These are phyloP conservation scores for Emericellopsis cladophorae DNA, from an alignment of 2,329 filamentous ascomycete genomes.

Conservation along the genomic window DNA sequence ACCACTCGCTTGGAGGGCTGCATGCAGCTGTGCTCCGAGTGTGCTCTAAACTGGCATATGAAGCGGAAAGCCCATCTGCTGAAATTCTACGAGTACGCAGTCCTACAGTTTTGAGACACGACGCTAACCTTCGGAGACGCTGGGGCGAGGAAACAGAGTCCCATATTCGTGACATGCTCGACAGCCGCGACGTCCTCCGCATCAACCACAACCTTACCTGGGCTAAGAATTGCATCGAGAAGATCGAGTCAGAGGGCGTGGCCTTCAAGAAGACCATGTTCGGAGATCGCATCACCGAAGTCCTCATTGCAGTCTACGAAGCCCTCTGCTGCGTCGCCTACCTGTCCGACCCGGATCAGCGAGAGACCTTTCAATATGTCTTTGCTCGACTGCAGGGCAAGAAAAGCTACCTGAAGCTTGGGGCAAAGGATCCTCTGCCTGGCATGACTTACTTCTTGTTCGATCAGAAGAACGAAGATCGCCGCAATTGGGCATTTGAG, in stretches of 20 bases:
- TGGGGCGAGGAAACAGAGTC: conserved; percentile 37
- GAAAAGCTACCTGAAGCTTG: conserved; percentile 58
- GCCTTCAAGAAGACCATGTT: conserved; percentile 33
- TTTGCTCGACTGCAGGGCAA: conserved; percentile 64
- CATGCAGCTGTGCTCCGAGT: conserved; percentile 54
- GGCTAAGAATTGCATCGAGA: conserved; percentile 41
- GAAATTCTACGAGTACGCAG: conserved; percentile 43
- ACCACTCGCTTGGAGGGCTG: conserved; percentile 41
- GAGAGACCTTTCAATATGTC: conserved; percentile 61
- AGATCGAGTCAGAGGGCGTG: conserved; percentile 32
- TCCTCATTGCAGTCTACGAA: conserved; percentile 77
- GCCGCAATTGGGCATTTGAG: conserved; percentile 22
- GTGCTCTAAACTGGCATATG: conserved; percentile 63
- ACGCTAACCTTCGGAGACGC: conserved; percentile 16
- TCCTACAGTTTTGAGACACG: not conserved
- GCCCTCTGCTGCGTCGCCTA: conserved; percentile 75
- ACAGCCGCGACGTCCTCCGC: conserved; percentile 46
- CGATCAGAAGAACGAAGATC: conserved; percentile 42
- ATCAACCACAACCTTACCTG: conserved; percentile 47
- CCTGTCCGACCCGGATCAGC: conserved; percentile 41
- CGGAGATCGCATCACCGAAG: conserved; percentile 35
- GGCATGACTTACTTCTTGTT: conserved; percentile 81
- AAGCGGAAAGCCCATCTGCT: conserved; percentile 50
- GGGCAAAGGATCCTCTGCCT: conserved; percentile 59
- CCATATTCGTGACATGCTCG: conserved; percentile 42